Base-by-base conservation (phyloP, 2,329 filamentous ascomycete genomes). In the Botrytis elliptica region DNA sequence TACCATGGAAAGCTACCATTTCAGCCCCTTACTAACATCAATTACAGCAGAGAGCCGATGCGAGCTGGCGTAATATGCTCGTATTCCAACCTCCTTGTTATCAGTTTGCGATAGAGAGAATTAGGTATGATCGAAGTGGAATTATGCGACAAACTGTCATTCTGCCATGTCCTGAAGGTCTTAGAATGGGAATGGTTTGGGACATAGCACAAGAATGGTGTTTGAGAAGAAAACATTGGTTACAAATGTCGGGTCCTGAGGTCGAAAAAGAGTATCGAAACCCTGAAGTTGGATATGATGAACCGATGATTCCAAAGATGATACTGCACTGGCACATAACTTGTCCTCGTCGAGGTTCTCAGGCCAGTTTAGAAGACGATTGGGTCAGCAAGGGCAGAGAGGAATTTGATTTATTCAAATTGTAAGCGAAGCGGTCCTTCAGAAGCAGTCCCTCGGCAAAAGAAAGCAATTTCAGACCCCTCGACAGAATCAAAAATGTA, bases 381-480 rank as follows among this genome's bases (percentile, higher is more conserved):
- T 55, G 66, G 46, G 33, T 38, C 16, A 70, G 70, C 38, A 70
- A n/a, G 18, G 71, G 66, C 18, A 55, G 71, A 69, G 22, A 72
- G 62, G 38, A 72, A 44, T n/a, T n/a, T 38, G 70, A 68, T 60
- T 38, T 72, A 49, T 72, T 72, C 38, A 84, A 84, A 33, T 14
- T 9, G 12, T 63, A 63, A 42, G 25, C 16, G 25, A n/a, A 8
- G 38, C 16, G 8, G 14, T 63, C 18, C 14, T 7, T 40, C 25
- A n/a, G 38, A 36, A n/a, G 36, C 9, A 7, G 22, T 22, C 7
- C 14, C 14, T 18, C 12, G 7, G 22, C 12, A 63, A 42, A 63
- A 25, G 22, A n/a, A n/a, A 40, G 14, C 36, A 68, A 38, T 9
- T 36, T 25, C 46, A 49, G 8, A 25, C 4, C 46, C 20, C 46